phyloP scores from a whole-genome alignment of 2,329 filamentous ascomycete species.

The Chaetomium globosum region DNA sequence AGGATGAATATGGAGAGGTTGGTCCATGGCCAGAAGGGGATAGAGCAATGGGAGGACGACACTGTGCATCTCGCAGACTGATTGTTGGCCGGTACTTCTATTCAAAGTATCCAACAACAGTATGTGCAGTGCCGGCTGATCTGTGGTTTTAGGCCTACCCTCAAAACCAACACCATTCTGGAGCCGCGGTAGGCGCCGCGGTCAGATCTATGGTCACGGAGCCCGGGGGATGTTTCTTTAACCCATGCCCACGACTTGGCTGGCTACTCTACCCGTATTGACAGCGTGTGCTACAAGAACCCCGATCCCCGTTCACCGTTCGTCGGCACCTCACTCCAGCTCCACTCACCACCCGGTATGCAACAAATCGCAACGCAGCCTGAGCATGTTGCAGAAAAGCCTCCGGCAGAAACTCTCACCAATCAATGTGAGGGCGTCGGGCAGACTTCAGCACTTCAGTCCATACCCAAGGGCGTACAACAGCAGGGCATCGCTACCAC shows the following conservation, averaged over 20 bases:
- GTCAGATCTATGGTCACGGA: neutral
- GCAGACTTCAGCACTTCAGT: no score
- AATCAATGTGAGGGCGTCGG: no score
- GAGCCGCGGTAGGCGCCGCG: neutral
- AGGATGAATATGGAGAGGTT: constrained; percentile 38
- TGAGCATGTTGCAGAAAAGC: no score
- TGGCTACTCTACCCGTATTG: no score
- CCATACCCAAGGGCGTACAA: neutral
- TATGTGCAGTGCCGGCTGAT: neutral
- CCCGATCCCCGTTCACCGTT: neutral
- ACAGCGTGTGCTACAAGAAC: no score
- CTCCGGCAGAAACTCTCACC: no score
- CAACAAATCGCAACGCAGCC: neutral
- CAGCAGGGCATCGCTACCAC: neutral
- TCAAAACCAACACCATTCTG: neutral
- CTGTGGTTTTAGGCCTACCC: neutral
- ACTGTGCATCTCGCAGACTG: neutral
- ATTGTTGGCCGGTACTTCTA: neutral
- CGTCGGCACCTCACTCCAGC: neutral
- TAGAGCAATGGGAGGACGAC: constrained; percentile 37
- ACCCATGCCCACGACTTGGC: no score
- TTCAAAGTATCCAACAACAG: neutral
- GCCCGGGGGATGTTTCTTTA: no score
- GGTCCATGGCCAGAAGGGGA: constrained; percentile 30
- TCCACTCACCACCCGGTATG: neutral